A percentile compares a stretch with the other conserved stretches of the same genome.
These are phyloP conservation scores for Glycyrrhiza uralensis DNA, from an alignment of 306 rosid species.

Conservation along the genomic window DNA sequence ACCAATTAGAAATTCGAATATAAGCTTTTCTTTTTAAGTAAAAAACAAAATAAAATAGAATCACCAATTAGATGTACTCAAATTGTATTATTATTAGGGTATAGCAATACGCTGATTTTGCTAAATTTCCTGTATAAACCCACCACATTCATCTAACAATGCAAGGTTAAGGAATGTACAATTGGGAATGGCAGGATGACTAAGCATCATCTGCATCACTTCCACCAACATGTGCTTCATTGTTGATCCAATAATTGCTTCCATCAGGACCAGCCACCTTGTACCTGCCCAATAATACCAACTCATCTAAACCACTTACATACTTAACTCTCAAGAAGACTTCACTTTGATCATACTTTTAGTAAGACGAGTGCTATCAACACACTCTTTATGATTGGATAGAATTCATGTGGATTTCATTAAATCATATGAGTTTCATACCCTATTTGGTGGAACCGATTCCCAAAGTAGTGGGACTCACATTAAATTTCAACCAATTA, in stretches of 20 bases:
- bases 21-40: background rate
- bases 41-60: conserved; percentile 16
- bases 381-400: too few relatives aligned
- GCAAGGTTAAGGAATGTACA: conserved; percentile 54
- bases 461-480: too few relatives aligned
- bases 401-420: too few relatives aligned
- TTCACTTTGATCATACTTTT: conserved; percentile 13
- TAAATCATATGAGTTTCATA: too few relatives aligned
- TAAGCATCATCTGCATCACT: conserved; percentile 86
- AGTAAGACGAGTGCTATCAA: too few relatives aligned
- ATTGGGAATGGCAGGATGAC: conserved; percentile 29
- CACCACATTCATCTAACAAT: conserved; percentile 41
- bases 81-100: conserved; percentile 28
- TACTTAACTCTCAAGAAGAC: background rate
- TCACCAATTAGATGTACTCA: conserved; percentile 31
- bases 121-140: conserved; percentile 24
- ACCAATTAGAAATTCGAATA: conserved; percentile 24
- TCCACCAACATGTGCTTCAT: conserved; percentile 65
- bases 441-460: too few relatives aligned
- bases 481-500: too few relatives aligned
- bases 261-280: conserved; percentile 80
- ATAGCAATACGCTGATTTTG: conserved; percentile 27
- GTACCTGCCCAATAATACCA: conserved; percentile 52
- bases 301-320: conserved; percentile 31
- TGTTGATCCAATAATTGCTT: conserved; percentile 67